A percentile compares a stretch with the other conserved stretches of the same genome.
These are phyloP conservation scores for Cicer arietinum DNA, from an alignment of 306 rosid species.

Conservation along the genomic window DNA sequence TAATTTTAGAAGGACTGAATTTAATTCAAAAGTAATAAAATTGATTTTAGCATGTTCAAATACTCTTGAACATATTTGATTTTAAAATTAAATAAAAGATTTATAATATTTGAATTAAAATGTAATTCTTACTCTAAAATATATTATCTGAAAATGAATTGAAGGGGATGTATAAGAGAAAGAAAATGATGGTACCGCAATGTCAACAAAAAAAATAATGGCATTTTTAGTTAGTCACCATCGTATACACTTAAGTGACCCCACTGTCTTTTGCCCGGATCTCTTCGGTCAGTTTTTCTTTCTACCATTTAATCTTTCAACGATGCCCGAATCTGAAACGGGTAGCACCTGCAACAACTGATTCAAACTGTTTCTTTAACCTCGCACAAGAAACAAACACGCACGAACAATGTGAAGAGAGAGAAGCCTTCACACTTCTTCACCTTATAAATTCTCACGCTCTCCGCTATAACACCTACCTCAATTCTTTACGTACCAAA, in stretches of 20 bases:
- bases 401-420: not conserved
- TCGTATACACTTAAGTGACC: constrained; percentile 1
- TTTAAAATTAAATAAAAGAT: too few species aligned
- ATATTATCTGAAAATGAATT: too few species aligned
- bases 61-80: too few species aligned
- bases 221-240: constrained; percentile 14
- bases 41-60: too few species aligned
- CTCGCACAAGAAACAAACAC: not conserved
- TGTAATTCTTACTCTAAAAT: too few species aligned
- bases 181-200: too few species aligned
- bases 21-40: too few species aligned
- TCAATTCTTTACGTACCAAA: constrained; percentile 8
- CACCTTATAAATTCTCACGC: constrained; percentile 43
- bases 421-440: not conserved
- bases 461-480: not conserved
- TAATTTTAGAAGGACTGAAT: too few species aligned
- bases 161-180: too few species aligned
- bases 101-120: too few species aligned
- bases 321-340: constrained; percentile 19
- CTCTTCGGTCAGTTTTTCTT: constrained; percentile 28
- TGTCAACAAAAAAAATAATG: too few species aligned
- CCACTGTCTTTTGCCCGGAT: constrained; percentile 32
- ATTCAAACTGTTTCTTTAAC: constrained; percentile 39
- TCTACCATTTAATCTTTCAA: not conserved
- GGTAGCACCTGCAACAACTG: constrained; percentile 42